Base-by-base conservation (phyloP, 1,284 basidiomycete genomes). In the Cryptococcus jaspeensis region DNA sequence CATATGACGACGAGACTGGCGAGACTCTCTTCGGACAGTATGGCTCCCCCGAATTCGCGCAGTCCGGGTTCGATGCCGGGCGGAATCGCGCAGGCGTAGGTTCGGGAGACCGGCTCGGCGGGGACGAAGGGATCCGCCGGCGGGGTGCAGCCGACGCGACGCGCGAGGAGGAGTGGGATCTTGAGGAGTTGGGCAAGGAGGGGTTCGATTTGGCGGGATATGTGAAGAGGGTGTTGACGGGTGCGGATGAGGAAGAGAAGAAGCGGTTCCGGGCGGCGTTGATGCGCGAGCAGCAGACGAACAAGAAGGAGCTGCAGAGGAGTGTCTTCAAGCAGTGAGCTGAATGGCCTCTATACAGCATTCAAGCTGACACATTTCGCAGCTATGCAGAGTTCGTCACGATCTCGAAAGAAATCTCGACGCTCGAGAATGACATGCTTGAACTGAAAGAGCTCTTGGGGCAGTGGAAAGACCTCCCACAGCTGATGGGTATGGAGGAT, bases 321-420 rank as follows among this genome's bases (percentile, higher is more conserved):
- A 92, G 87, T 62, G 91, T 94, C 0, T 92, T 92, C 81, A 89
- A 92, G 77, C 92, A 94, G 91, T 92, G 66, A 47, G 82, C 36
- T 40, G 42, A 49, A 18, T 12, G 39, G 9, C 6, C 32, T 43
- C 13, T n/a, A 25, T n/a, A 7, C 5, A 37, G 32, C 38, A 35
- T 16, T 7, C 15, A 6, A 18, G 47, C 39, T 32, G 28, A 50
- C 37, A 43, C 44, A 9, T 3, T 25, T 25, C 36, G 46, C 66
- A 94, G 92, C 77, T 99, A 98, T 71, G 87, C 91, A 40, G 92
- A 98, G 71, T 98, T 99, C 71, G 92, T 99, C 47, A 83, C 88
- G 45, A 92, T 99, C 45, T 96, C 93, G 8, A 99, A 98, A 71
- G 96, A 99, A 78, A 95, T 99, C 46, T 89, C 90, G 7, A 89